Evolutionary conservation across 768 basidiomycete species (phyloP), one percentile per base, ranked within the genome.

Genomic region (Floccularia luteovirens): DNA sequence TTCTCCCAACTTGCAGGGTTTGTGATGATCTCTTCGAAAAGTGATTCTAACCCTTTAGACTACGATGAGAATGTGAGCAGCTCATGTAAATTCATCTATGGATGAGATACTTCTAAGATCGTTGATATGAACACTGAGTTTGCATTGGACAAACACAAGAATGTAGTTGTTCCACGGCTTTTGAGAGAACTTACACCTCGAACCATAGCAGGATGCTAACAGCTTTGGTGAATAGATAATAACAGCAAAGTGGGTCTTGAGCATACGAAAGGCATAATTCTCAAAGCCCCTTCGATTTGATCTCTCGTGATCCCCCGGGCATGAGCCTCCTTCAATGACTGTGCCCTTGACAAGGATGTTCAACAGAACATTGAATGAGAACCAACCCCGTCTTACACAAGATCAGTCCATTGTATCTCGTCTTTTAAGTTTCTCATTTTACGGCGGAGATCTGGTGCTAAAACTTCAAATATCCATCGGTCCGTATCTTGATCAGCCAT

Each of bases 401-500:
- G 75, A 66, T 98, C 96, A 2, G 93, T 97, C 84, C 91, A 99
- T 56, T 96, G 90, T 20, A 72, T 56, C 44, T 73, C 59, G 5
- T 60, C 49, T 57, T 87, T 74, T 50, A 79, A 66, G 17, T 65
- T 67, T 53, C 87, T 74, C 70, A 96, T 79, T 55, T 86, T 78
- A 34, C 89, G 69, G 39, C 96, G 86, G 31, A 97, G 69, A 50
- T 89, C 79, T 2, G 83, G 82, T 0, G 82, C 85, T 24, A 92
- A 74, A 42, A 94, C 90, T 58, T 93, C 90, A 48, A 90, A 81
- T 43, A 92, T 66, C 77, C 85, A 99, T 62, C 92, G 70, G 61
- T 98, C 96, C 1, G 92, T 84, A 65, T 99, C 96, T 66, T 98
- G 93, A 64, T 99, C 94, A 40, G 82, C 80, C 62, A 88, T 74